Base-by-base conservation (phyloP, 257 asterid genomes). In the Ilex asprella region DNA sequence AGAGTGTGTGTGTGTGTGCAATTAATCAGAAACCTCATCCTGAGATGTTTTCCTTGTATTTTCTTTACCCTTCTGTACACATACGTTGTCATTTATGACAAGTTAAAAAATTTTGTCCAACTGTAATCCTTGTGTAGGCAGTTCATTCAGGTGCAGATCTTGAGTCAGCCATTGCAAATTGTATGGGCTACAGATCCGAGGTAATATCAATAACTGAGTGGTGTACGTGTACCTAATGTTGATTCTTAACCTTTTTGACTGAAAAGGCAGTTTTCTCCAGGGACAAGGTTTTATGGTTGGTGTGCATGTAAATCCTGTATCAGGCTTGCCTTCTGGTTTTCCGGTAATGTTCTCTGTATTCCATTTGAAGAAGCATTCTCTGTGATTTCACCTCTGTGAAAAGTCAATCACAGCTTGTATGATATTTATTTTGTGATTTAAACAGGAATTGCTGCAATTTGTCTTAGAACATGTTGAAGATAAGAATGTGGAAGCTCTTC, bases 131-230 rank as follows among this genome's bases (percentile, higher is more conserved):
- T 35, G 30, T 76, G 79, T 88, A 93, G 99, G 99, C 99, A n/a
- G 99, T 93, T 76, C 99, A 93, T 84, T 93, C 99, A 72, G 99
- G 99, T 31, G 97, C 99, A 58, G 97, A 93, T 85, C 95, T 93
- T 58, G 99, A 93, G 73, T 84, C 96, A 66, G 96, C 99, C 60
- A 78, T 89, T 63, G 73, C 92, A 65, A 93, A 85, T 76, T 93
- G 99, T 85, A 82, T 84, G 92, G 99, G 99, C 58, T 93, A 93
- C 79, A 89, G 44, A 64, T 71, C 85, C 39, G 85, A 87, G 97
- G 99, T 93, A 79, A 73, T 61, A 58, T 43, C 55, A 29, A 50
- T 66, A 62, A 69, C 47, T 54, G 27, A 57, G 55, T 63, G 57
- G 30, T 68, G 35, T 57, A 46, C 52, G 15, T 60, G 14, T 43